Percentiles rank a stretch among this genome's conserved stretches.
Evolutionary conservation across 345 rosid genomes (phyloP).

Genomic region (Salix suchowensis): DNA sequence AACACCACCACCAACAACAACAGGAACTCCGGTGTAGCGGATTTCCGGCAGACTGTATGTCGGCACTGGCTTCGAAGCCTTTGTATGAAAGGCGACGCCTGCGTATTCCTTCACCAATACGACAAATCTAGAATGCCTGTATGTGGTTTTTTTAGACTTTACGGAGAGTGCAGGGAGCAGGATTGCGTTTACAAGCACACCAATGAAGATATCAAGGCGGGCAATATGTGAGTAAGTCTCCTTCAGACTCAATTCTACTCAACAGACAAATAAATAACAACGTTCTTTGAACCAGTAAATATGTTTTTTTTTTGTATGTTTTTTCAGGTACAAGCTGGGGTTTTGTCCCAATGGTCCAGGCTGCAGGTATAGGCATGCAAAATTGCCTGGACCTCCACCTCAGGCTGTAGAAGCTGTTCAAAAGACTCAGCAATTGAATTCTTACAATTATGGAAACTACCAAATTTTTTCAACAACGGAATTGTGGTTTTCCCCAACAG

Average conservation of each 20-base stretch:
- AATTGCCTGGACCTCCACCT: constrained; percentile 94
- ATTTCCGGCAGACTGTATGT: constrained; percentile 85
- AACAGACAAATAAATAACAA: background rate
- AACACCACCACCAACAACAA: constrained; percentile 15
- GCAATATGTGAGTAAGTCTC: constrained; percentile 67
- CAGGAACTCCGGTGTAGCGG: background rate
- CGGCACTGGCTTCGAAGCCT: constrained; percentile 98
- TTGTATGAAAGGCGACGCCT: constrained; percentile 98
- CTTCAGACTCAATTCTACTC: background rate
- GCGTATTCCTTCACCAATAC: constrained; percentile 95
- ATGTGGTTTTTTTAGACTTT: constrained; percentile 77
- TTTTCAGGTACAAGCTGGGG: constrained; percentile 88
- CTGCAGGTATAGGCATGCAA: constrained; percentile 92
- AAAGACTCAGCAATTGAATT: constrained; percentile 82
- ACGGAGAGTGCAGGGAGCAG: constrained; percentile 97
- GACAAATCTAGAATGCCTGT: constrained; percentile 98
- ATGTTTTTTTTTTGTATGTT: background rate
- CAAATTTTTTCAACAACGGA: no score
- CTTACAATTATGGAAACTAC: constrained; percentile 8
- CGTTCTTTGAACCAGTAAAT: background rate
- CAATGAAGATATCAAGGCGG: constrained; percentile 94
- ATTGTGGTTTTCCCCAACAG: no score
- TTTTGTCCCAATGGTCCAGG: constrained; percentile 99
- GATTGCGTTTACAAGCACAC: constrained; percentile 98
- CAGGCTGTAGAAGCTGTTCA: constrained; percentile 92